phyloP scores from a whole-genome alignment of 768 basidiomycete genomes.

The Coprinopsis sp. region DNA sequence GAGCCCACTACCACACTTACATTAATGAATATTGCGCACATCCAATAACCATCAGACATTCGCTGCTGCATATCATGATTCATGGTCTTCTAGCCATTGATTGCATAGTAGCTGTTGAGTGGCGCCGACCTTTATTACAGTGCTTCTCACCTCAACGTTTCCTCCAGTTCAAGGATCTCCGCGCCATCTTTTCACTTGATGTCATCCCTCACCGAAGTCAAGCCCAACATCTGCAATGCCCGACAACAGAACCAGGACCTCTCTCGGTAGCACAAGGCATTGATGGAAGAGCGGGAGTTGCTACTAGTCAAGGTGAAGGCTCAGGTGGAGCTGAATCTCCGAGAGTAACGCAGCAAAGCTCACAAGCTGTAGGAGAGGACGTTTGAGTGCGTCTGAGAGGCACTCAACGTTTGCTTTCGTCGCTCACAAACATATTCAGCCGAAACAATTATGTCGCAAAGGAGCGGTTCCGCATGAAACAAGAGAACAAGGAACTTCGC shows the following conservation, averaged over 20 bases:
- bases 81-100: too few relatives aligned
- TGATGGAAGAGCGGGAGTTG: slow-evolving; percentile 31
- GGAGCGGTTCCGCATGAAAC: slow-evolving; percentile 26
- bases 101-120: too few relatives aligned
- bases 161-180: slow-evolving; percentile 46
- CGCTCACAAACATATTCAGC: slow-evolving; percentile 19
- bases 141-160: slow-evolving; percentile 6
- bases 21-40: too few relatives aligned
- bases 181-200: slow-evolving; percentile 46
- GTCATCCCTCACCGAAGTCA: slow-evolving; percentile 45
- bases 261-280: slow-evolving; percentile 28
- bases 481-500: slow-evolving; percentile 22
- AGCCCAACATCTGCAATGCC: slow-evolving; percentile 32
- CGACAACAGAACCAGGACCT: slow-evolving; percentile 29
- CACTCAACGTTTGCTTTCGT: slow-evolving; percentile 8
- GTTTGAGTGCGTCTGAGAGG: slow-evolving; percentile 32
- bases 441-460: slow-evolving; percentile 30
- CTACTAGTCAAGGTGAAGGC: slow-evolving; percentile 36
- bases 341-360: slow-evolving; percentile 46
- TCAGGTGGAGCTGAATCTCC: slow-evolving; percentile 45
- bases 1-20: too few relatives aligned
- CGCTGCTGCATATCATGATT: too few relatives aligned
- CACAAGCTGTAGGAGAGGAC: slow-evolving; percentile 37
- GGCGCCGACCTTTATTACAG: slow-evolving; percentile 4
- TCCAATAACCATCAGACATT: too few relatives aligned